Base-by-base conservation (phyloP, 2,329 filamentous ascomycete species). In the Chaetoscypha palmicola region DNA sequence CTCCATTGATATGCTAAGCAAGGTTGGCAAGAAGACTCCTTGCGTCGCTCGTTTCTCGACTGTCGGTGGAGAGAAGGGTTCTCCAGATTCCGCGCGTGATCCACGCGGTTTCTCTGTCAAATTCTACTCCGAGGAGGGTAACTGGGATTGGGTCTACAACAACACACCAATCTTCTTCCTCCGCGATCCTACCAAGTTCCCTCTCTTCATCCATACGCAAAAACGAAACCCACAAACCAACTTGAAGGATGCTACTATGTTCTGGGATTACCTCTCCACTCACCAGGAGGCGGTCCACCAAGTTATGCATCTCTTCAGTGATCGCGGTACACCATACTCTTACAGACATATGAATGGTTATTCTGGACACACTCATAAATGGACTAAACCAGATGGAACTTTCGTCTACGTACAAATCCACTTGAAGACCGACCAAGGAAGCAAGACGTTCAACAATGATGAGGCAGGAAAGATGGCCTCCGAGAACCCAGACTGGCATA, bases 81-180 rank as follows among this genome's bases (percentile, higher is more conserved):
- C 78, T 10, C 68, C 81, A 48, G 81, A 86, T 57, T 77, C 74
- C 51, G 81, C 79, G 26, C 75, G 81, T 49, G 81, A 86, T 54
- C 78, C 78, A 26, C 70, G 78, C 56, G 81, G 82, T 11, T 85
- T 85, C 58, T 72, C 80, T 9, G 68, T 83, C 57, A 86, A 86
- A 66, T 82, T 86, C 65, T 76, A 82, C 46, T 86, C 82, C 0
- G 73, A 81, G 7, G 76, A 86, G 58, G 82, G 82, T 38, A 86
- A 68, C 60, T 85, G 76, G 75, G 83, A 87, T 60, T 79, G 80
- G 71, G 81, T 86, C 19, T 81, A 76, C 62, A 86, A 85, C 68
- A 87, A 88, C 66, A 87, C 81, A 0, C 83, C 83, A 1, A 72
- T 87, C 20, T 89, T 89, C 71, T 88, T 89, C 70, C 58, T 88